phyloP scores from a whole-genome alignment of 495 filamentous ascomycete genomes.

The Corynascus novoguineensis region DNA sequence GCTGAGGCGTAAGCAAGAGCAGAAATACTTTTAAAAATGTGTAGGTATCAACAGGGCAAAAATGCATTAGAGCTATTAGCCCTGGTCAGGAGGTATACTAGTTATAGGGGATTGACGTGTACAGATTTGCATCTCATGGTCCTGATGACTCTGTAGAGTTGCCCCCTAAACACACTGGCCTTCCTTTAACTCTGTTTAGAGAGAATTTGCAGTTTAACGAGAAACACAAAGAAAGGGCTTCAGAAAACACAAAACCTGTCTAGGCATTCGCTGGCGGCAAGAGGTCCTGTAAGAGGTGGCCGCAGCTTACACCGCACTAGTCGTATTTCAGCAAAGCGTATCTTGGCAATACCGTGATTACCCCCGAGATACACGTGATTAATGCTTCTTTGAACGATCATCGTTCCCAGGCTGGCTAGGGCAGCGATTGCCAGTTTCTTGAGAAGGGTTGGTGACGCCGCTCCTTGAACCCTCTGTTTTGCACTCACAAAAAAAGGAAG shows the following conservation, averaged over 20 bases:
- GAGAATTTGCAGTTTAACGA: background rate
- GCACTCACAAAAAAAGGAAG: too few species aligned
- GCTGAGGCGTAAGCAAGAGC: background rate
- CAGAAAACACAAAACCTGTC: background rate
- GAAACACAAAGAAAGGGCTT: background rate
- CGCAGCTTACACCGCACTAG: constrained; percentile 1
- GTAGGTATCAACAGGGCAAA: background rate
- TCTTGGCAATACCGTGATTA: constrained; percentile 27
- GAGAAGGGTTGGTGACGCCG: too few species aligned
- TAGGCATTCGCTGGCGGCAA: background rate
- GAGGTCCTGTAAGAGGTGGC: background rate
- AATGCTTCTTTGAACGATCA: constrained; percentile 19
- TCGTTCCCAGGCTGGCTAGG: background rate
- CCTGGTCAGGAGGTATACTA: too few species aligned
- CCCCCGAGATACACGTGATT: constrained; percentile 29
- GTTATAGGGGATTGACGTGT: background rate
- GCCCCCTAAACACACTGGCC: background rate
- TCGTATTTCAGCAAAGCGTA: background rate
- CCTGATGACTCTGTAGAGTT: background rate
- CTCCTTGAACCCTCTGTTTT: too few species aligned
- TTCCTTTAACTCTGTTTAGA: background rate
- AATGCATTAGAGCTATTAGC: background rate
- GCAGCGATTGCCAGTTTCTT: too few species aligned
- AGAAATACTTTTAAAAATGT: too few species aligned
- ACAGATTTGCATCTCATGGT: background rate